Evolutionary conservation across 805 yeast genomes (phyloP).

Genomic region (Zygoascus bituminiphila): DNA sequence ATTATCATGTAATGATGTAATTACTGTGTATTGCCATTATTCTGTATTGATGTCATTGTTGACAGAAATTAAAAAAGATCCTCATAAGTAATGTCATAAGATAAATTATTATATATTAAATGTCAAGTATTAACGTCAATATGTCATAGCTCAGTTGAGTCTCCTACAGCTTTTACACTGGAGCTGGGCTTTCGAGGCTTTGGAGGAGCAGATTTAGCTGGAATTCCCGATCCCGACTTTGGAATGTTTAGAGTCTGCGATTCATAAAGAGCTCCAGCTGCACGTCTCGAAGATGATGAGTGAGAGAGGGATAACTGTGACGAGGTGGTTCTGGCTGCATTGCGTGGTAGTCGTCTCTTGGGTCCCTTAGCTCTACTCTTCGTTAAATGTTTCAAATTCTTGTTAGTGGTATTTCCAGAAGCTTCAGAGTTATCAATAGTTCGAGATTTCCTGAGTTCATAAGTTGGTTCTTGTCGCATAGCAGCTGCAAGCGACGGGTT

Average conservation of each 20-base stretch:
- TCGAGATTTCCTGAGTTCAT: constrained; percentile 11
- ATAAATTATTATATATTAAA: too few relatives aligned
- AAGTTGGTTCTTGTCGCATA: not conserved
- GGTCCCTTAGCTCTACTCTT: constrained; percentile 34
- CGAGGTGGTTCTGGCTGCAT: not conserved
- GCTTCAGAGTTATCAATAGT: constrained; percentile 17
- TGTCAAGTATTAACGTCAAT: too few relatives aligned
- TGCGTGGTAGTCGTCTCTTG: constrained; percentile 31
- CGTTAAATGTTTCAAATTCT: constrained; percentile 24
- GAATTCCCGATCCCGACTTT: constrained; percentile 4
- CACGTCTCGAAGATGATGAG: not conserved
- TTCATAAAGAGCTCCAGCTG: not conserved
- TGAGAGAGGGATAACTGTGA: not conserved
- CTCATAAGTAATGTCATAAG: too few relatives aligned
- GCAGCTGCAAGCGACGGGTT: constrained; percentile 8
- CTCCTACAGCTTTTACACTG: constrained; percentile 1
- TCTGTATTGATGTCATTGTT: not conserved
- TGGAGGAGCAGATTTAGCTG: constrained; percentile 10
- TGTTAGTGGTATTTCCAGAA: constrained; percentile 2
- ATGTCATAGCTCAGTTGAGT: too few relatives aligned
- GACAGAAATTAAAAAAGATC: too few relatives aligned
- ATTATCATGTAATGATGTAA: too few relatives aligned
- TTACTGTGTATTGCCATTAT: not conserved
- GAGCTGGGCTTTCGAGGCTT: constrained; percentile 19
- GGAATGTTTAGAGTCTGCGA: not conserved